A percentile compares a stretch with the other conserved stretches of the same genome.
phyloP scores from a whole-genome alignment of 2,329 filamentous ascomycete genomes.

The Scorias spongiosa region DNA sequence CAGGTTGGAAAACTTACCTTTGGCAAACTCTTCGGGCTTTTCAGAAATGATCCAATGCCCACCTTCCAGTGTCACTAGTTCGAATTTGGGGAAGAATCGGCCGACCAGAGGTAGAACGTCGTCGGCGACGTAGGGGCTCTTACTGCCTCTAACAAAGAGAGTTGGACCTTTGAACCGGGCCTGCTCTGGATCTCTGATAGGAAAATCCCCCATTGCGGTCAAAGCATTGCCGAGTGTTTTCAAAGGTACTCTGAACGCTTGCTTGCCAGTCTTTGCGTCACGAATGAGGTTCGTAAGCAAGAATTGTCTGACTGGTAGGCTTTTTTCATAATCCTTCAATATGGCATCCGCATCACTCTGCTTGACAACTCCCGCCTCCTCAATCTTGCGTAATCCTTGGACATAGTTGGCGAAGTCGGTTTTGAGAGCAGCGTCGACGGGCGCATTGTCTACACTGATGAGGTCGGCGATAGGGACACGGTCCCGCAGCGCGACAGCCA shows the following conservation, averaged over 20 bases:
- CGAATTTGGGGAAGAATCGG: constrained; percentile 66
- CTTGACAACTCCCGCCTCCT: constrained; percentile 49
- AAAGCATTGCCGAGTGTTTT: constrained; percentile 52
- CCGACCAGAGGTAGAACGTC: constrained; percentile 67
- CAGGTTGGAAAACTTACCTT: constrained; percentile 34
- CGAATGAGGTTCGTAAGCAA: constrained; percentile 72
- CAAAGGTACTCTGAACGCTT: constrained; percentile 70
- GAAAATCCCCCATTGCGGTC: constrained; percentile 72
- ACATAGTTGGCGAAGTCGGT: constrained; percentile 68
- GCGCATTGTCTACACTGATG: constrained; percentile 82
- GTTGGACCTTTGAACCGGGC: constrained; percentile 60
- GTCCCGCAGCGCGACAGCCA: constrained; percentile 63
- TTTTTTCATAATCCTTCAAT: constrained; percentile 56
- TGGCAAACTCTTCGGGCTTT: constrained; percentile 62
- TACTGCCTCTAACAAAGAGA: constrained; percentile 63
- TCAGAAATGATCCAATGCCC: constrained; percentile 89
- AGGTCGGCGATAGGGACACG: constrained; percentile 55
- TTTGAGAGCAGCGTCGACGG: constrained; percentile 61
- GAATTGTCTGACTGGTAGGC: constrained; percentile 72
- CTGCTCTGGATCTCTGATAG: constrained; percentile 58
- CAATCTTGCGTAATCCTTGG: constrained; percentile 69
- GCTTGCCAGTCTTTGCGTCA: constrained; percentile 29
- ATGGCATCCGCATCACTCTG: constrained; percentile 71
- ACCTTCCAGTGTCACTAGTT: constrained; percentile 56
- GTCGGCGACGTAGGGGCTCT: constrained; percentile 66